Base-by-base conservation (phyloP, 805 yeast species). In the Kuraishia hungarica region DNA sequence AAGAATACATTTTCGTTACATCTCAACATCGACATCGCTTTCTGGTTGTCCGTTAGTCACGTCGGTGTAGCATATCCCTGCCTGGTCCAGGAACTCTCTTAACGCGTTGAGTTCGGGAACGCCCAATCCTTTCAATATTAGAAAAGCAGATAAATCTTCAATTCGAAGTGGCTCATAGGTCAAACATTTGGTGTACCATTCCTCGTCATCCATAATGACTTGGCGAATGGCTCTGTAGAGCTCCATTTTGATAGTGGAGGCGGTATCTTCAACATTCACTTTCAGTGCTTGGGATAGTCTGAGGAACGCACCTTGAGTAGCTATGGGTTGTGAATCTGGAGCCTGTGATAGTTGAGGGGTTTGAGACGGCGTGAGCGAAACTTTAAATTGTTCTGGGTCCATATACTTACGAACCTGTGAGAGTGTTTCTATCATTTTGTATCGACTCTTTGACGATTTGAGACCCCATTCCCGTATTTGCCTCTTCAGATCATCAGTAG, bases 391-490 rank as follows among this genome's bases (percentile, higher is more conserved):
- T 15, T 35, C 43, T 23, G 35, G 57, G 35, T 60, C 61, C 8
- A 66, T 59, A 39, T 63, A 47, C 51, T 61, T 61, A 43, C 60
- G 53, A 8, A 65, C 62, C 8, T 64, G 60, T 2, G 56, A 54
- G 21, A 73, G 61, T 0, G 67, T 57, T 35, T 66, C 61, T 11
- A 73, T 59, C 77, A 73, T 73, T 52, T 67, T 65, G 7, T 55
- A 54, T 54, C 68, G 64, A 8, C 71, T 63, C 58, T 62, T 67
- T 6, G 63, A 64, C 1, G 74, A 74, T 55, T 73, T 74, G 53
- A 76, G 58, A 1, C 73, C 76, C 76, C 76, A 73, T 21, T 60
- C 62, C 8, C 57, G 56, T 51, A 74, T 61, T 53, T 64, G 65
- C 22, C 57, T 56, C 47, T 59, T 64, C 29, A 69, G 54, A 50